phyloP scores from a whole-genome alignment of 345 rosid genomes.

The Ceriops decandra region DNA sequence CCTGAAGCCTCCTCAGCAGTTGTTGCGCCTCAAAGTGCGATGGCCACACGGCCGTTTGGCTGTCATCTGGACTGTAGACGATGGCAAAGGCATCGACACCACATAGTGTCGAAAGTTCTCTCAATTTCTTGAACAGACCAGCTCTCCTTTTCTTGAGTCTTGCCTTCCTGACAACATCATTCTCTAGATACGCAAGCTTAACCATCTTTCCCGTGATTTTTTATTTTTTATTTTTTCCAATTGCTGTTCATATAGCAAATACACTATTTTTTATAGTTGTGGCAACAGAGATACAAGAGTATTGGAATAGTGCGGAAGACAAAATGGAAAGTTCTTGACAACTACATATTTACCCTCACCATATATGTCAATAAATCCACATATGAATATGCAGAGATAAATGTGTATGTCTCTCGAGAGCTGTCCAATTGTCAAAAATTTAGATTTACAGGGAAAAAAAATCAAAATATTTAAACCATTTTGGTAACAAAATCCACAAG shows the following conservation, averaged over 20 bases:
- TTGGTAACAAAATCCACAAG: too few species aligned
- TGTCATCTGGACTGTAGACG: slow-evolving; percentile 36
- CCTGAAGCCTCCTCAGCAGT: slow-evolving; percentile 17
- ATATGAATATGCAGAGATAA: too few species aligned
- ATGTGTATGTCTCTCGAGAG: too few species aligned
- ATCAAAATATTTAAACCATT: too few species aligned
- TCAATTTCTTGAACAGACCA: slow-evolving; percentile 46
- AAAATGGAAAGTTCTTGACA: too few species aligned
- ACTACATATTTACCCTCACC: too few species aligned
- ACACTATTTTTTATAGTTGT: slow-evolving; percentile 7
- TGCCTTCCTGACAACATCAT: slow-evolving; percentile 36
- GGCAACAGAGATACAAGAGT: background rate
- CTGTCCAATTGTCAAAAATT: too few species aligned
- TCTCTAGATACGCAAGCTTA: slow-evolving; percentile 35
- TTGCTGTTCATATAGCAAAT: too few species aligned
- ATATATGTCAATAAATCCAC: too few species aligned
- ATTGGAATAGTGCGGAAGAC: too few species aligned
- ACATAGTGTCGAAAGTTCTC: slow-evolving; percentile 40
- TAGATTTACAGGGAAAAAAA: too few species aligned
- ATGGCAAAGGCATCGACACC: slow-evolving; percentile 33
- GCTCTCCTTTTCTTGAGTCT: slow-evolving; percentile 42
- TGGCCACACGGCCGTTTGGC: slow-evolving; percentile 42
- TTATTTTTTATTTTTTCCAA: background rate
- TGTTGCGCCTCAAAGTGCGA: slow-evolving; percentile 12
- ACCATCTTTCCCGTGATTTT: slow-evolving; percentile 51